A percentile compares a stretch with the other conserved stretches of the same genome.
These are phyloP conservation scores for Symbiodinium pilosum DNA, from an alignment of 73 alveolate species.

Conservation along the genomic window DNA sequence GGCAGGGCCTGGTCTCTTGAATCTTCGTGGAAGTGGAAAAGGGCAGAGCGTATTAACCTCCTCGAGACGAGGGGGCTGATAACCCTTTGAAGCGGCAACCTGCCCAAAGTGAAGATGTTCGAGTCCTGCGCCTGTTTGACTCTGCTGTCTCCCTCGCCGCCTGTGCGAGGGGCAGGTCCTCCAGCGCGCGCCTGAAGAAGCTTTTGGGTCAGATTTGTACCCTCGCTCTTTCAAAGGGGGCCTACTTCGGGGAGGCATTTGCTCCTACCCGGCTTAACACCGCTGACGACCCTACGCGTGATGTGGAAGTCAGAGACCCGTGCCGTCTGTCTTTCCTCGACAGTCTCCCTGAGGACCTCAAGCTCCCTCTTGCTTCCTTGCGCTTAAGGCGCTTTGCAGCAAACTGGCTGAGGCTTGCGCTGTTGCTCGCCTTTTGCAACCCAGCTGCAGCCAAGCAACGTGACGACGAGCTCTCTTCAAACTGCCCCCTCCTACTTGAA, in stretches of 20 bases:
- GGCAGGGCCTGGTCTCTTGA: background rate
- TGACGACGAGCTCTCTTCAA: background rate
- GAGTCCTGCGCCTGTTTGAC: background rate
- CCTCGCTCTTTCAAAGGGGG: background rate
- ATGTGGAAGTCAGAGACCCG: background rate
- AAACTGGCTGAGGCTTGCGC: background rate
- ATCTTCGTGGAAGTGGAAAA: background rate
- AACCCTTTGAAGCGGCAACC: background rate
- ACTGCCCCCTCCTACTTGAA: background rate
- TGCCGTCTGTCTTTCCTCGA: background rate
- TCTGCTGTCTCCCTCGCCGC: background rate
- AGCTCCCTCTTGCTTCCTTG: too few species aligned
- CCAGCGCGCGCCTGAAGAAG: background rate
- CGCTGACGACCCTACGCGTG: background rate
- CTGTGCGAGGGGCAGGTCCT: background rate
- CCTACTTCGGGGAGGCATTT: background rate
- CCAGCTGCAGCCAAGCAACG: background rate
- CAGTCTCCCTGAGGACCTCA: background rate
- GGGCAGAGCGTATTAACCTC: background rate
- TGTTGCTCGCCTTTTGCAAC: background rate
- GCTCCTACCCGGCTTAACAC: background rate
- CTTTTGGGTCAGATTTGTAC: background rate
- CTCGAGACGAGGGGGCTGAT: background rate
- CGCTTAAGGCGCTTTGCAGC: background rate
- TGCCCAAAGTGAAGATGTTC: background rate